Percentiles rank a stretch among this genome's conserved stretches.
phyloP scores from a whole-genome alignment of 2,329 filamentous ascomycete genomes.

The Ophiostoma sp. region DNA sequence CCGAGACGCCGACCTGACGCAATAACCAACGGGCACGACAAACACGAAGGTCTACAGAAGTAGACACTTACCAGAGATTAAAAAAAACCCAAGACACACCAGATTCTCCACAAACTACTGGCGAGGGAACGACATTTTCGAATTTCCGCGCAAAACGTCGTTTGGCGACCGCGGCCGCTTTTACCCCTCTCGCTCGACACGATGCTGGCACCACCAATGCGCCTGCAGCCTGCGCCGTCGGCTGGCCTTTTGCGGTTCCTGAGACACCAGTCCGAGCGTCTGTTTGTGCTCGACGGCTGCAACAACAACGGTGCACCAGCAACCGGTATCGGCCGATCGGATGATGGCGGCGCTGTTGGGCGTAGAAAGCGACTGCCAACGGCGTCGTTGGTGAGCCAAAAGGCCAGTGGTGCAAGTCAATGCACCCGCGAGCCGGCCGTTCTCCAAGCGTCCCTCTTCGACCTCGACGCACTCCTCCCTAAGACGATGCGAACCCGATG shows the following conservation, averaged over 20 bases:
- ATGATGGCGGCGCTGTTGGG: not conserved
- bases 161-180: not conserved
- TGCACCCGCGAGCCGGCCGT: conserved; percentile 9
- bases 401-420: not conserved
- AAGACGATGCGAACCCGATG: conserved; percentile 31
- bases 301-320: conserved; percentile 33
- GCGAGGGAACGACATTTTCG: not conserved
- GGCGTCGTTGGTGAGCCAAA: conserved; percentile 34
- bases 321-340: not conserved
- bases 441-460: conserved; percentile 31
- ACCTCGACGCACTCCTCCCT: conserved; percentile 34
- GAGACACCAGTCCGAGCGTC: conserved; percentile 65
- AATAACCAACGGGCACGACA: not conserved
- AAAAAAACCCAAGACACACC: not conserved
- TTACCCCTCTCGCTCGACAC: not conserved
- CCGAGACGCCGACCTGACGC: not conserved
- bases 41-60: not conserved
- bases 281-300: conserved; percentile 43
- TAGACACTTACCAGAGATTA: not conserved
- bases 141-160: not conserved
- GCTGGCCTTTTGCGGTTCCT: conserved; percentile 68
- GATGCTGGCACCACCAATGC: conserved; percentile 19
- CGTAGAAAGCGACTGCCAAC: not conserved
- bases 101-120: not conserved
- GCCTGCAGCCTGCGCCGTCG: conserved; percentile 49